phyloP scores from a whole-genome alignment of 2,329 filamentous ascomycete species.

The Madurella fahalii region DNA sequence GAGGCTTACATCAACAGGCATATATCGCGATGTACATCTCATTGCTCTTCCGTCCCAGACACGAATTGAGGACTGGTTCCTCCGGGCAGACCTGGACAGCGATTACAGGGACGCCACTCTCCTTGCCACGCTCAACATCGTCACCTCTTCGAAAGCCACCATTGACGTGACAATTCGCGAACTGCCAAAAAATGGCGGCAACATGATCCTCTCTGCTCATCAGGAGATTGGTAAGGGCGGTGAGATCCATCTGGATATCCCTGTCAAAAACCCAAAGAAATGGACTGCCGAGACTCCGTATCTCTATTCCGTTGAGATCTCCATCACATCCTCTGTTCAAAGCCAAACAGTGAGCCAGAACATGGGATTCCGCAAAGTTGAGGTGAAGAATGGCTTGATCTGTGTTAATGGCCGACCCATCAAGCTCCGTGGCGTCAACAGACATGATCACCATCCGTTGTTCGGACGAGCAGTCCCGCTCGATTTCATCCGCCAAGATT shows the following conservation, averaged over 20 bases:
- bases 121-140: slow-evolving; percentile 43
- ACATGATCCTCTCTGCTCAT: slow-evolving; percentile 22
- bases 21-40: slow-evolving; percentile 64
- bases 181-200: slow-evolving; percentile 33
- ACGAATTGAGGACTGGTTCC: slow-evolving; percentile 55
- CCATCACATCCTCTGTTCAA: slow-evolving; percentile 29
- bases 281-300: slow-evolving; percentile 66
- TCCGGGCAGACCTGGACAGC: slow-evolving; percentile 51
- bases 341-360: slow-evolving; percentile 46
- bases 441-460: slow-evolving; percentile 66
- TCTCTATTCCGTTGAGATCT: slow-evolving; percentile 53
- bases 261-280: slow-evolving; percentile 52
- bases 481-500: slow-evolving; percentile 57
- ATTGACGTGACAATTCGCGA: slow-evolving; percentile 44
- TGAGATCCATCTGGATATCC: slow-evolving; percentile 41
- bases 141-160: slow-evolving; percentile 31
- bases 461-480: slow-evolving; percentile 60
- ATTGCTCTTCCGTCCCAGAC: slow-evolving; percentile 49
- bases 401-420: slow-evolving; percentile 60
- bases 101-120: slow-evolving; percentile 50
- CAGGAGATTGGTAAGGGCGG: slow-evolving; percentile 27
- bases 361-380: slow-evolving; percentile 61
- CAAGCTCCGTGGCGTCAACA: slow-evolving; percentile 60
- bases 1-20: slow-evolving; percentile 36
- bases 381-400: slow-evolving; percentile 57